These are phyloP conservation scores for Zasmidium citrigriseum DNA, from an alignment of 2,329 filamentous ascomycete species.

Conservation along the genomic window DNA sequence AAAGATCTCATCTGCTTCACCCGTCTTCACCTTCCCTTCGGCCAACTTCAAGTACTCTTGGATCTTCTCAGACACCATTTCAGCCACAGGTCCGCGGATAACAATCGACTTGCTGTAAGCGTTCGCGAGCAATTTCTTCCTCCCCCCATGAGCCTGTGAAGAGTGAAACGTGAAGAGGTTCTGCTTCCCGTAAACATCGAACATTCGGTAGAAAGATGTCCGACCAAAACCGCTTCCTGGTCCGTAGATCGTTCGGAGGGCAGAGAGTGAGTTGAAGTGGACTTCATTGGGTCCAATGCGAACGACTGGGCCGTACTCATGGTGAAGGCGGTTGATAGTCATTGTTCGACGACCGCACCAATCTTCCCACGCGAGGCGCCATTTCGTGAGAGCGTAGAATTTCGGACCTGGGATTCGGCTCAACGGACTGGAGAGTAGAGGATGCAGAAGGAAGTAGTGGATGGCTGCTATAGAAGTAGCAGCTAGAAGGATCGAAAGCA, in stretches of 20 bases:
- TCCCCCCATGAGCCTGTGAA: slow-evolving; percentile 46
- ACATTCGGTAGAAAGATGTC: slow-evolving; percentile 57
- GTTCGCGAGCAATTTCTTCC: slow-evolving; percentile 56
- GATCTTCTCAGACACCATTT: slow-evolving; percentile 44
- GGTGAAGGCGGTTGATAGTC: slow-evolving; percentile 45
- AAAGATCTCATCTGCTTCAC: slow-evolving; percentile 48
- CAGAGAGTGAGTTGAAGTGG: slow-evolving; percentile 46
- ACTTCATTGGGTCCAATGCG: slow-evolving; percentile 52
- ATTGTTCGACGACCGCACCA: slow-evolving; percentile 15
- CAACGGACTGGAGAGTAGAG: slow-evolving; percentile 4
- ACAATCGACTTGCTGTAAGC: slow-evolving; percentile 56
- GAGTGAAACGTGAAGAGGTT: slow-evolving; percentile 56
- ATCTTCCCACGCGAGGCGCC: slow-evolving; percentile 11
- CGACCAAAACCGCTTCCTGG: slow-evolving; percentile 54
- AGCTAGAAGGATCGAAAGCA: background rate
- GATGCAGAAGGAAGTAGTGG: background rate
- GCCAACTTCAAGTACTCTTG: slow-evolving; percentile 45
- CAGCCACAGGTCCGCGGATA: slow-evolving; percentile 35
- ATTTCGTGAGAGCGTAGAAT: slow-evolving; percentile 5
- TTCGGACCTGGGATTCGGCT: slow-evolving; percentile 10
- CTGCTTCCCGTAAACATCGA: slow-evolving; percentile 54
- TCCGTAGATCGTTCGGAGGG: slow-evolving; percentile 57
- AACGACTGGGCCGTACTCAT: slow-evolving; percentile 49
- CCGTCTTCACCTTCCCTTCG: slow-evolving; percentile 33
- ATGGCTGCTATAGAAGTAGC: background rate